Percentiles rank a stretch among this genome's conserved stretches.
phyloP scores from a whole-genome alignment of 371 early-diverging fungal genomes.

The Cokeromyces recurvatus region DNA sequence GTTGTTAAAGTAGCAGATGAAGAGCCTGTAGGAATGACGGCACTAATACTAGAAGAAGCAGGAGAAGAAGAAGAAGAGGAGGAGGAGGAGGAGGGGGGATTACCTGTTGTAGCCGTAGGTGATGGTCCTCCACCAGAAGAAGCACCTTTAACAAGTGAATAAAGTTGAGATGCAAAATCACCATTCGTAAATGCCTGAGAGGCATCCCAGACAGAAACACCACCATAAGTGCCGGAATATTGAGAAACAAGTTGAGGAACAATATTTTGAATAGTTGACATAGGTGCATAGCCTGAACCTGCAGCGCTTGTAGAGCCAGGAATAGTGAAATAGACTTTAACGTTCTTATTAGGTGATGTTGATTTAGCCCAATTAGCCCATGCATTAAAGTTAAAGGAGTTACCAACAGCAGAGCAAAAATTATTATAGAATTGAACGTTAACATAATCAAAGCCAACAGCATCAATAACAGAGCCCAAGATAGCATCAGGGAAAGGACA shows the following conservation, averaged over 20 bases:
- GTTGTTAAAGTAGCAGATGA: background rate
- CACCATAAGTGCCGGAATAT: constrained; percentile 54
- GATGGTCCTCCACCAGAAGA: background rate
- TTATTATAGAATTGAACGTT: constrained; percentile 77
- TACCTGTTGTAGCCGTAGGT: background rate
- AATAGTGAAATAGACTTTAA: constrained; percentile 56
- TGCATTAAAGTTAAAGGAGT: constrained; percentile 60
- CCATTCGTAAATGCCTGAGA: constrained; percentile 40
- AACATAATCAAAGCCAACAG: constrained; percentile 53
- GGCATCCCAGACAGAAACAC: constrained; percentile 67
- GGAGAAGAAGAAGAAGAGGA: constrained; percentile 2
- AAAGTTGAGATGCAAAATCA: constrained; percentile 20
- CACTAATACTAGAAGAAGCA: background rate
- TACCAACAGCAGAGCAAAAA: constrained; percentile 49
- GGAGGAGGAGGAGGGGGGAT: constrained; percentile 2
- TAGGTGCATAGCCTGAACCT: constrained; percentile 53
- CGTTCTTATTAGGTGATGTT: constrained; percentile 53
- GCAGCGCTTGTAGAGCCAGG: constrained; percentile 62
- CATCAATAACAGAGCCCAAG: constrained; percentile 38
- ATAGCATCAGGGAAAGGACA: constrained; percentile 68
- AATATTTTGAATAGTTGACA: constrained; percentile 28
- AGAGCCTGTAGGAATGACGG: background rate
- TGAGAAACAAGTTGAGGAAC: constrained; percentile 27
- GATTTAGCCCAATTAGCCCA: constrained; percentile 58
- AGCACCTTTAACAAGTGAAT: background rate